Percentiles rank a stretch among this genome's conserved stretches.
These are phyloP conservation scores for Exophiala alcalophila DNA, from an alignment of 2,329 filamentous ascomycete species.

Conservation along the genomic window DNA sequence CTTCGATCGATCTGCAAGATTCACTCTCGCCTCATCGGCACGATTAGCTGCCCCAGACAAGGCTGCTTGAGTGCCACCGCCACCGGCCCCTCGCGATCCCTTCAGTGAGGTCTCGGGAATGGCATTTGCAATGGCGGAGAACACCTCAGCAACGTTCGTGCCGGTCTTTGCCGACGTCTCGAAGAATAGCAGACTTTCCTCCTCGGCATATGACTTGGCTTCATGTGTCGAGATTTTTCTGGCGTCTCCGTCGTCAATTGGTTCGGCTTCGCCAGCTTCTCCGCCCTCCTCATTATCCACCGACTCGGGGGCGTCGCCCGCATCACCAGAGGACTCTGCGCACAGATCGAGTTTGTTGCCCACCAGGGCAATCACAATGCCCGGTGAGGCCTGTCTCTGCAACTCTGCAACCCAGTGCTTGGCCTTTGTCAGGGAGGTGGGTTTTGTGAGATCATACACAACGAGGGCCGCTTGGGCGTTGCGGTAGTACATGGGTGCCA, in stretches of 20 bases:
- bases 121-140: conserved; percentile 95
- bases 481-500: conserved; percentile 99
- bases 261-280: conserved; percentile 50
- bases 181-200: conserved; percentile 91
- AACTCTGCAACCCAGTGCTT: conserved; percentile 99
- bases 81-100: conserved; percentile 57
- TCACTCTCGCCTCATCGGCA: conserved; percentile 65
- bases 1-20: conserved; percentile 70
- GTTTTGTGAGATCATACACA: conserved; percentile 97
- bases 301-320: conserved; percentile 29
- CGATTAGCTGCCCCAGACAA: conserved; percentile 53
- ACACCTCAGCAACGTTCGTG: conserved; percentile 89
- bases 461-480: conserved; percentile 97
- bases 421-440: conserved; percentile 90
- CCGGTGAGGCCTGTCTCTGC: conserved; percentile 90
- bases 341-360: conserved; percentile 96
- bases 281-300: conserved; percentile 44
- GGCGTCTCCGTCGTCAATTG: conserved; percentile 66
- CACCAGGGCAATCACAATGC: conserved; percentile 94
- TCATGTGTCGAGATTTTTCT: conserved; percentile 88
- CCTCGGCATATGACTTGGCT: conserved; percentile 88
- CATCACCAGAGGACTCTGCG: conserved; percentile 52
- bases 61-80: conserved; percentile 54
- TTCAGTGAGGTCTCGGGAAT: conserved; percentile 97
- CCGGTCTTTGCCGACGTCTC: conserved; percentile 98